Base-by-base conservation (phyloP, 2,329 filamentous ascomycete species). In the Sporothrix variecibatus region DNA sequence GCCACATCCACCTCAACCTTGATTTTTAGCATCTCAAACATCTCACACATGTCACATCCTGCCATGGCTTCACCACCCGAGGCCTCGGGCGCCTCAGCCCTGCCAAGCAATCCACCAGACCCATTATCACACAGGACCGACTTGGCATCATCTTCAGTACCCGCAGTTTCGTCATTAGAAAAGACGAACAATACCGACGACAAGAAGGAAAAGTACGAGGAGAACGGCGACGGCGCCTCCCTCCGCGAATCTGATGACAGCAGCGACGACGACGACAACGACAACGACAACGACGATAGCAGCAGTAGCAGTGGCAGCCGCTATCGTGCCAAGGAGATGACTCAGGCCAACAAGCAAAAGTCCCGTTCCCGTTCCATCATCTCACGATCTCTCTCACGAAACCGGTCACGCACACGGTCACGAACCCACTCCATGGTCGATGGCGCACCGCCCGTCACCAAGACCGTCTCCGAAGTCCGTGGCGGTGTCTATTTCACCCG, bases 401-500 rank as follows among this genome's bases (percentile, higher is more conserved):
- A n/a, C 9, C 72, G 64, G 46, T 72, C 73, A 26, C 65, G 49
- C 4, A 43, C 68, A 9, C 71, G 71, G 17, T 72, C 73, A 8
- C 62, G 64, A 9, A 26, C 46, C 11, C 71, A 58, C 31, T 49
- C 72, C 5, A n/a, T 65, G 28, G 71, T 51, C 34, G 73, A 67
- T n/a, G 53, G n/a, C 11, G 72, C 43, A 6, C 40, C 56, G 34
- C 75, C 23, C 75, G 23, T 82, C 3, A 81, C 82, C 3, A 79
- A 80, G 68, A 81, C 80, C 38, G 78, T 84, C 7, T 83, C 83
- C 0, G 82, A 84, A 70, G 79, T 84, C 8, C 79, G 81, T 38
- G 83, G 85, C 76, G 83, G 82, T 43, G 82, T 85, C 73, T 78
- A 78, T 67, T 82, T 80, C 58, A 79, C 80, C 53, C 78, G 81